These are phyloP conservation scores for Asterochloris erici DNA, from an alignment of 139 green algal species.

Conservation along the genomic window DNA sequence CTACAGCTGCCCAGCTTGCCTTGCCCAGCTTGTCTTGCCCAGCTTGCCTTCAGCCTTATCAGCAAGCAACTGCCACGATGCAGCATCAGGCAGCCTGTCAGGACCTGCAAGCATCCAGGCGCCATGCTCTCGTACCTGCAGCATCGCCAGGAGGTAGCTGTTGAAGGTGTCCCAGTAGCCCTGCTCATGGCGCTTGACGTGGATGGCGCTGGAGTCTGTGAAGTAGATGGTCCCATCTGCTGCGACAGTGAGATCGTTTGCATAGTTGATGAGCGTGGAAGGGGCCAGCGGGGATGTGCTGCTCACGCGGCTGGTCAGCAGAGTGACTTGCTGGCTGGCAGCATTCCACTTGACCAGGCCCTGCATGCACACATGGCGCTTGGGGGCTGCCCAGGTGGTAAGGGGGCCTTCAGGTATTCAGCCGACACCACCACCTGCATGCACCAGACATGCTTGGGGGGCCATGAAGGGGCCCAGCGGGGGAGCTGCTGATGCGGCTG, in stretches of 20 bases:
- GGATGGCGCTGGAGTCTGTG: conserved; percentile 33
- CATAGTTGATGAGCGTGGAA: conserved; percentile 37
- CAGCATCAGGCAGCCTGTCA: no score
- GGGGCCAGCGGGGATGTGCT: not conserved
- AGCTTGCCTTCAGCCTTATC: no score
- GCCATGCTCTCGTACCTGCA: conserved; percentile 11
- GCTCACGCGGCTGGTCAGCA: conserved; percentile 24
- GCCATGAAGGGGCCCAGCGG: not conserved
- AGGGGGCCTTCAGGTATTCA: not conserved
- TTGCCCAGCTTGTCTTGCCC: no score
- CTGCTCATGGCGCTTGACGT: conserved; percentile 3
- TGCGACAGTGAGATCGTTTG: conserved; percentile 54
- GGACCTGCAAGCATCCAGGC: not conserved
- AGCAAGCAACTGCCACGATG: no score
- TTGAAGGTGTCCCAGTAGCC: conserved; percentile 36
- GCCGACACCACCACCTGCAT: not conserved
- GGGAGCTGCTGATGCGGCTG: not conserved
- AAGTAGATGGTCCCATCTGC: conserved; percentile 51
- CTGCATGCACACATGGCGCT: conserved; percentile 11
- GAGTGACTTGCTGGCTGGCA: not conserved
- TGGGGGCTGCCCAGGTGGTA: not conserved
- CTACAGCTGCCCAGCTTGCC: no score
- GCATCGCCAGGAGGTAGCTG: conserved; percentile 25
- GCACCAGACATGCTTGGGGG: not conserved
- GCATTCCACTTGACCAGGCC: conserved; percentile 36